Percentiles rank a stretch among this genome's conserved stretches.
These are phyloP conservation scores for Croton laevigatus DNA, from an alignment of 441 rosid species.

Conservation along the genomic window DNA sequence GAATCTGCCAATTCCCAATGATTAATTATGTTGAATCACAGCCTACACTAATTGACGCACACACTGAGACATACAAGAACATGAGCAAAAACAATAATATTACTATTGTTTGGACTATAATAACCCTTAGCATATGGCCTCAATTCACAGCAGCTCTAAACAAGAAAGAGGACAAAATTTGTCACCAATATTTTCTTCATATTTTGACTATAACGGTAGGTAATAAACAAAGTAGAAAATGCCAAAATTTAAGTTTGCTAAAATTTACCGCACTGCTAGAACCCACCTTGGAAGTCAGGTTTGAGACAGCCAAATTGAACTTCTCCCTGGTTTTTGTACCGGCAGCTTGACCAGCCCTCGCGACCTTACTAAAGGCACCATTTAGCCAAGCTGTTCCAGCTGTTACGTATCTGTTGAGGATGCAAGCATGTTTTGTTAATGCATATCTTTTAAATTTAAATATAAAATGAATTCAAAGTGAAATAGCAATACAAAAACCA, in stretches of 20 bases:
- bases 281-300: constrained; percentile 79
- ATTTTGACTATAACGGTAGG: background rate
- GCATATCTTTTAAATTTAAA: background rate
- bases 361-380: constrained; percentile 83
- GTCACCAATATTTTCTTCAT: background rate
- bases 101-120: background rate
- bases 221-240: background rate
- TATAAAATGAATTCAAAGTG: background rate
- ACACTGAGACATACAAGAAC: background rate
- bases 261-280: background rate
- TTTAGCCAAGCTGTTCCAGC: constrained; percentile 93
- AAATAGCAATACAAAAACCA: background rate
- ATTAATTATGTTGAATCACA: background rate
- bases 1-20: background rate
- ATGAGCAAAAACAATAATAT: background rate
- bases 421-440: constrained; percentile 16
- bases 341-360: constrained; percentile 86
- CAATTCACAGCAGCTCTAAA: constrained; percentile 3
- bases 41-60: background rate
- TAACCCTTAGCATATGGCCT: background rate
- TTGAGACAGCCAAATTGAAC: constrained; percentile 72
- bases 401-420: constrained; percentile 62
- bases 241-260: background rate
- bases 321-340: constrained; percentile 88
- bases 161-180: too few species aligned